Evolutionary conservation across 2,329 filamentous ascomycete species (phyloP).

Genomic region (Pseudogymnoascus sp.): DNA sequence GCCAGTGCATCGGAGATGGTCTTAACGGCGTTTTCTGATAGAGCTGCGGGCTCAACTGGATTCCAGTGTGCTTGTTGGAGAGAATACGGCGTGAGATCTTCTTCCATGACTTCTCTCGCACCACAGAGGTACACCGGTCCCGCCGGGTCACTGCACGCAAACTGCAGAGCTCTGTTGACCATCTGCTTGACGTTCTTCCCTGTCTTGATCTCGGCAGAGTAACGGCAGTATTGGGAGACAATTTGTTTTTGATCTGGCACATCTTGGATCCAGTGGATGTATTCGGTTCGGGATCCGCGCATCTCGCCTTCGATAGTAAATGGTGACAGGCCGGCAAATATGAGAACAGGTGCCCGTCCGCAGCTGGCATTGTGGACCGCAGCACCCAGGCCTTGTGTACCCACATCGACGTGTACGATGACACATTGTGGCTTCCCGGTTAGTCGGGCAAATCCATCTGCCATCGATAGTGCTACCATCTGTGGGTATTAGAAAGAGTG

Average conservation of each 20-base stretch:
- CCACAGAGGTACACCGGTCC: constrained; percentile 62
- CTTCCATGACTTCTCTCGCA: constrained; percentile 63
- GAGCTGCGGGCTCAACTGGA: constrained; percentile 49
- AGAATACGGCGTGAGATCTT: constrained; percentile 54
- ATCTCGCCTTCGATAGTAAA: constrained; percentile 66
- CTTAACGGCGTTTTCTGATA: constrained; percentile 45
- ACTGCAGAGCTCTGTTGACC: constrained; percentile 63
- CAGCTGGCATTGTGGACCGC: constrained; percentile 67
- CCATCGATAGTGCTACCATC: constrained; percentile 71
- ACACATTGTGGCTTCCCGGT: constrained; percentile 62
- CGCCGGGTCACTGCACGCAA: constrained; percentile 59
- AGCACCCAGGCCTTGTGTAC: constrained; percentile 66
- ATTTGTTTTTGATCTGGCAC: constrained; percentile 69
- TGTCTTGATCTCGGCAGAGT: constrained; percentile 61
- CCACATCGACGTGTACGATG: constrained; percentile 67
- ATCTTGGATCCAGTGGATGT: constrained; percentile 74
- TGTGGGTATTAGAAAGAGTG: constrained; percentile 23
- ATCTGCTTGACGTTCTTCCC: constrained; percentile 70
- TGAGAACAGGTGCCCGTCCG: constrained; percentile 60
- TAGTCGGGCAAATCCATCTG: constrained; percentile 63
- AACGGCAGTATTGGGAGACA: constrained; percentile 64
- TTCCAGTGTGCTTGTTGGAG: constrained; percentile 53
- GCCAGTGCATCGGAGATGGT: constrained; percentile 56
- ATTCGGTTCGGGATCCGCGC: constrained; percentile 62
- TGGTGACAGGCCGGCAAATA: constrained; percentile 67